Evolutionary conservation across 2,329 filamentous ascomycete species (phyloP), one percentile per base, ranked within the genome.

Genomic region (Nemania sp.): DNA sequence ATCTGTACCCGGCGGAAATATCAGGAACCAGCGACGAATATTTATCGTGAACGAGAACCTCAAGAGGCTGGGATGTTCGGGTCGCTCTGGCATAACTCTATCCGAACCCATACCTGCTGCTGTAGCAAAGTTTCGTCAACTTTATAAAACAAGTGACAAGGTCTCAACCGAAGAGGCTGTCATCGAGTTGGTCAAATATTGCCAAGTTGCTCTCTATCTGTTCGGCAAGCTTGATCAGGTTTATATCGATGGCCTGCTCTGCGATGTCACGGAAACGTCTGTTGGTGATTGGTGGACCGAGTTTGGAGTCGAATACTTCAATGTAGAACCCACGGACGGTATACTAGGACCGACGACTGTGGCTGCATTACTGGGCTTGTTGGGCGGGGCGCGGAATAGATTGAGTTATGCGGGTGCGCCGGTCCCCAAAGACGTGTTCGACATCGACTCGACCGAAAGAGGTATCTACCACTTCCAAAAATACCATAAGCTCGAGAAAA

Each of bases 221-320:
- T 99, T 97, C 75, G 91, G 89, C 55, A 92, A 93, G 73, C 80
- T 98, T 5, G 88, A 91, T n/a, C 84, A 89, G 32, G 90, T 93
- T 66, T 98, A 96, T 73, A 90, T 91, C 7, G 95, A 99, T 71
- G 95, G 95, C 0, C 78, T 97, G 21, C 83, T 99, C 2, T 99
- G 95, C 74, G 95, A 99, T 77, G 82, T 95, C 45, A 98, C 95
- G 0, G 95, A 99, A 74, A 88, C 84, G 63, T 92, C 93, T 1
- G 87, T 98, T 68, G 89, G 88, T 63, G 91, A 97, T 74, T 99
- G 95, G 95, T 98, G 95, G 95, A 88, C 90, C 1, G 91, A 97
- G 70, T 89, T 97, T 61, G 95, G 95, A 1, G 89, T 88, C 0
- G 94, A 98, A 67, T 89, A 95, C 71, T 97, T 94, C 79, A 96